phyloP scores from a whole-genome alignment of 108 stramenopile genomes.

The Cylindrotheca fusiformis region DNA sequence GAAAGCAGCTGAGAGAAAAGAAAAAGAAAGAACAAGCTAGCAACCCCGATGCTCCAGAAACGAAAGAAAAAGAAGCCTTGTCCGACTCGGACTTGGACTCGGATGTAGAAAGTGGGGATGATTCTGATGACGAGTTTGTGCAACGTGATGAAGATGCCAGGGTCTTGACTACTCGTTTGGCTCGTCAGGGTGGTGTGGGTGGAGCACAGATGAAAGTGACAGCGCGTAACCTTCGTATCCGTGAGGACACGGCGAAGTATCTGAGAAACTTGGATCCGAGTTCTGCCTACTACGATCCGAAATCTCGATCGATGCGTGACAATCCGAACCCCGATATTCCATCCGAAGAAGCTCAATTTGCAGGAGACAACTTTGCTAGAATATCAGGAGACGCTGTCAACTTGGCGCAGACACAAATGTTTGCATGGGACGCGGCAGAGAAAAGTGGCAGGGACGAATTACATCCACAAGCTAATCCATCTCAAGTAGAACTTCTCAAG shows the following conservation, averaged over 20 bases:
- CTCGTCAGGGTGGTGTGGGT: slow-evolving; percentile 96
- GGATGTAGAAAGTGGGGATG: slow-evolving; percentile 80
- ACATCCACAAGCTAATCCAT: slow-evolving; percentile 96
- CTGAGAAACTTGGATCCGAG: slow-evolving; percentile 95
- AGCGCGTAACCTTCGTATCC: slow-evolving; percentile 96
- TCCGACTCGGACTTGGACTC: slow-evolving; percentile 79
- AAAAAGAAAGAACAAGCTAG: background rate
- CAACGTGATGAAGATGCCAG: slow-evolving; percentile 83
- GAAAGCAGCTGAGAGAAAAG: slow-evolving; percentile 52
- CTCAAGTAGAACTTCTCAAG: slow-evolving; percentile 89
- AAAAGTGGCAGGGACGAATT: slow-evolving; percentile 52
- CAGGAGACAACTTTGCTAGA: slow-evolving; percentile 96
- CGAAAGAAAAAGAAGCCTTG: slow-evolving; percentile 14
- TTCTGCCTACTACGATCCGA: slow-evolving; percentile 95
- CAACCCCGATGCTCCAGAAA: background rate
- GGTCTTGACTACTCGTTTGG: slow-evolving; percentile 90
- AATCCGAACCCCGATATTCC: slow-evolving; percentile 92
- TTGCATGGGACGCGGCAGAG: slow-evolving; percentile 96
- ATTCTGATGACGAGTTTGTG: slow-evolving; percentile 78
- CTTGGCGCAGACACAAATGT: slow-evolving; percentile 90
- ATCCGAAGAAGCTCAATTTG: slow-evolving; percentile 71
- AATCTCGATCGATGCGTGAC: slow-evolving; percentile 95
- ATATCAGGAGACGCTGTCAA: slow-evolving; percentile 89
- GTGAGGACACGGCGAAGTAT: slow-evolving; percentile 99
- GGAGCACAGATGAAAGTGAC: slow-evolving; percentile 98